Evolutionary conservation across 306 rosid genomes (phyloP).

Genomic region (Senna tora): DNA sequence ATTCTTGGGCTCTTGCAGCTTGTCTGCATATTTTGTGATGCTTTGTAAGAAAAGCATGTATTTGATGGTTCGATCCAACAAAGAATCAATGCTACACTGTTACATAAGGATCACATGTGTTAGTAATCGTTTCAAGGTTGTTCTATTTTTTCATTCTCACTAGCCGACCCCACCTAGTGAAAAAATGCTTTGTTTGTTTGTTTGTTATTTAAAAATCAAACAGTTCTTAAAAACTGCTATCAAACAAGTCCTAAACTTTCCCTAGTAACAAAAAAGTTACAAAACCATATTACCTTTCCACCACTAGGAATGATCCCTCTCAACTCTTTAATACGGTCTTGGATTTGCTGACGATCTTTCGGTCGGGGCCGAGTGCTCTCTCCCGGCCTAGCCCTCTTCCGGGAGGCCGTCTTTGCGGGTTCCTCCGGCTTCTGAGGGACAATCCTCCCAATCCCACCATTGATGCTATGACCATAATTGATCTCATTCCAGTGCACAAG

Average conservation of each 20-base stretch:
- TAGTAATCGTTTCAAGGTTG: no score
- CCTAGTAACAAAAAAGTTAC: constrained; percentile 1
- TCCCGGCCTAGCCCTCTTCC: constrained; percentile 78
- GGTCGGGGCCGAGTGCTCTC: constrained; percentile 87
- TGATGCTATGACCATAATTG: constrained; percentile 64
- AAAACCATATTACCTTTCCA: constrained; percentile 63
- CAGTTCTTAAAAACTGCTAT: no score
- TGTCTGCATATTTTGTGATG: constrained; percentile 65
- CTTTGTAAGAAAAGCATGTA: constrained; percentile 84
- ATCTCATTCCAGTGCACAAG: constrained; percentile 38
- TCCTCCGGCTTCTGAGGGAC: constrained; percentile 58
- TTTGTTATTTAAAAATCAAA: no score
- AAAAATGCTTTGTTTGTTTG: no score
- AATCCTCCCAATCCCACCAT: constrained; percentile 42
- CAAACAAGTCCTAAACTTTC: no score
- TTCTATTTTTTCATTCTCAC: no score
- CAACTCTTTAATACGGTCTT: constrained; percentile 86
- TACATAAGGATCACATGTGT: constrained; percentile 42
- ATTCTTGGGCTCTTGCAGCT: constrained; percentile 59
- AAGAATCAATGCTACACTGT: constrained; percentile 94
- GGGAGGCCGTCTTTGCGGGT: constrained; percentile 42
- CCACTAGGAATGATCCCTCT: constrained; percentile 81
- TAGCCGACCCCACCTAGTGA: no score
- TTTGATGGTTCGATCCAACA: constrained; percentile 81
- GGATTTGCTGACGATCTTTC: constrained; percentile 96